Evolutionary conservation across 345 rosid species (phyloP), one percentile per base, ranked within the genome.

Genomic region (Boechera retrofracta): DNA sequence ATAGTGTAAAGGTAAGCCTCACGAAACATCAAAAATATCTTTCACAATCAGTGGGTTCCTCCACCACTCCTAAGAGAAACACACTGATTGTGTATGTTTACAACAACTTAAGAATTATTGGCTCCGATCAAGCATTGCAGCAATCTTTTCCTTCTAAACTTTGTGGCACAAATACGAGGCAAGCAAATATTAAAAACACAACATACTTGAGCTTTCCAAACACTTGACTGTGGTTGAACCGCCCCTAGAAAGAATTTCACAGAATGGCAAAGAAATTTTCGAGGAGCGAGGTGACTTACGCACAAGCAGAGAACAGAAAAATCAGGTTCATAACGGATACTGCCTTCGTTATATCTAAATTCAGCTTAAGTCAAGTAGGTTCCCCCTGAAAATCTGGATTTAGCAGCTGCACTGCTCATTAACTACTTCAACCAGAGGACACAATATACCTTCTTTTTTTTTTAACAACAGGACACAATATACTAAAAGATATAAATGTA

Each of bases 141-240:
- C 33, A 67, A 52, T 67, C 10, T 18, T 67, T 67, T 67, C 18
- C 32, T 16, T 66, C 6, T 8, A 67, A 36, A 51, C 5, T 35
- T 67, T 26, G 26, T 68, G 33, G 18, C 21, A 51, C 11, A 21
- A 47, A 66, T 42, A 67, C 21, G 49, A 33, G 18, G 2, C 39
- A 64, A 45, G n/a, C 39, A 1, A 58, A n/a, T 15, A 15, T 15
- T 3, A 39, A 35, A 48, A 67, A 67, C 33, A 35, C 35, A 67
- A 51, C 12, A 11, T 33, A 58, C 12, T 44, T 51, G 13, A 35
- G 59, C 6, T 38, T 39, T 69, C 51, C 3, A 53, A 69, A 53
- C 63, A 58, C 13, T 41, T 49, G 7, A 39, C 33, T 29, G 2
- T 39, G 10, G 11, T 62, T 41, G 11, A 55, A 38, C 11, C 41